Conservation (phyloP, 129 eudicot genomes). For the Calendula officinalis region DNA sequence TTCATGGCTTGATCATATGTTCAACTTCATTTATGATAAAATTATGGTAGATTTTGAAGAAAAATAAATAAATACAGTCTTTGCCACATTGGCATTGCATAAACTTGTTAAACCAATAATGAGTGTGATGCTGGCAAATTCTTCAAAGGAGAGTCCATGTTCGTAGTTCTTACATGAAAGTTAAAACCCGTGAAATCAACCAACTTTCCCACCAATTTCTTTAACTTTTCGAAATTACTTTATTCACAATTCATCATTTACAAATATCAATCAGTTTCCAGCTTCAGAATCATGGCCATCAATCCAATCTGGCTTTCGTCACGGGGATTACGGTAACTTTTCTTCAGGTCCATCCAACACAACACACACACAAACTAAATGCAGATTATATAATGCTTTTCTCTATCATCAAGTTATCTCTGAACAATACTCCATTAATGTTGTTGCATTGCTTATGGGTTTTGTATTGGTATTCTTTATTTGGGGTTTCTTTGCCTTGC, state of each 20-base stretch:
- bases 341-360: constrained; percentile 23
- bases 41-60: no score
- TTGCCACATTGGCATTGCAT: no score
- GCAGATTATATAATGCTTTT: constrained; percentile 23
- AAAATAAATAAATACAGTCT: no score
- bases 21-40: no score
- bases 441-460: constrained; percentile 39
- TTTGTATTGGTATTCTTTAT: constrained; percentile 40
- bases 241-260: constrained; percentile 4
- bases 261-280: background rate
- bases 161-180: constrained; percentile 13
- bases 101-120: no score
- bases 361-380: background rate
- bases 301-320: constrained; percentile 37
- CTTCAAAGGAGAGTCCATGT: constrained; percentile 2
- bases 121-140: constrained; percentile 16
- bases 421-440: constrained; percentile 18
- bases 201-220: constrained; percentile 10
- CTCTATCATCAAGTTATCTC: constrained; percentile 20
- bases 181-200: constrained; percentile 35
- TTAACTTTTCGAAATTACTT: constrained; percentile 5
- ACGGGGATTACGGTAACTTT: constrained; percentile 45
- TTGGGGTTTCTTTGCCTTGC: constrained; percentile 37
- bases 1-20: no score
- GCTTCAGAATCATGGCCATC: constrained; percentile 27